Conservation (phyloP, 768 basidiomycete species). For the Russula olivacea region DNA sequence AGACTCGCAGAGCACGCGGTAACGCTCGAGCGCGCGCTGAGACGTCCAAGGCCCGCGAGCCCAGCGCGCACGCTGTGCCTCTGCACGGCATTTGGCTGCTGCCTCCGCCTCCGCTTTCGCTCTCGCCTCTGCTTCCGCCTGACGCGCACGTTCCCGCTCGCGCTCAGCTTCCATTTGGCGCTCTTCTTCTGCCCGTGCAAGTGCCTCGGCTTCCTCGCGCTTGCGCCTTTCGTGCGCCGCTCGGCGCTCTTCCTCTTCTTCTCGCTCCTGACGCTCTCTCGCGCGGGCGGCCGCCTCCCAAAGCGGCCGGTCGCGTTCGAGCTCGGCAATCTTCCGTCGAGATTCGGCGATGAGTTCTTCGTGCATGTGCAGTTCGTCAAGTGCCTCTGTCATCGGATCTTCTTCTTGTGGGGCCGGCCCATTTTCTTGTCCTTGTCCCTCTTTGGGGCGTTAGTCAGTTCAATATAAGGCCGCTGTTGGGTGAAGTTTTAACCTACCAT, state of each 20-base stretch:
- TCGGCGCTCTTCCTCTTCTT: constrained; percentile 29
- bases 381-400: constrained; percentile 24
- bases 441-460: background rate
- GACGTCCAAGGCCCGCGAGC: constrained; percentile 56
- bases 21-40: constrained; percentile 65
- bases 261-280: constrained; percentile 24
- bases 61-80: constrained; percentile 49
- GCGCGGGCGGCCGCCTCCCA: constrained; percentile 51
- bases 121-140: background rate
- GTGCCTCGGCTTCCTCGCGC: constrained; percentile 33
- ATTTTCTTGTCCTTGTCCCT: background rate
- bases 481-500: constrained; percentile 1
- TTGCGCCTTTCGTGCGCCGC: constrained; percentile 26
- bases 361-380: constrained; percentile 29
- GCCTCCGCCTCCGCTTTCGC: constrained; percentile 24
- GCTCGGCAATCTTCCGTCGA: constrained; percentile 59
- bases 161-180: constrained; percentile 25
- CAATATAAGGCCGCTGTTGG: background rate
- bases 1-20: constrained; percentile 49
- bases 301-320: constrained; percentile 55
- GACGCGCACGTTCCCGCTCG: constrained; percentile 29
- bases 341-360: constrained; percentile 53
- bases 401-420: constrained; percentile 4
- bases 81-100: constrained; percentile 36
- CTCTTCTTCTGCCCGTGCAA: constrained; percentile 32